Evolutionary conservation across 2,329 filamentous ascomycete genomes (phyloP), one percentile per base, ranked within the genome.

Genomic region (Colletotrichum tropicicola): DNA sequence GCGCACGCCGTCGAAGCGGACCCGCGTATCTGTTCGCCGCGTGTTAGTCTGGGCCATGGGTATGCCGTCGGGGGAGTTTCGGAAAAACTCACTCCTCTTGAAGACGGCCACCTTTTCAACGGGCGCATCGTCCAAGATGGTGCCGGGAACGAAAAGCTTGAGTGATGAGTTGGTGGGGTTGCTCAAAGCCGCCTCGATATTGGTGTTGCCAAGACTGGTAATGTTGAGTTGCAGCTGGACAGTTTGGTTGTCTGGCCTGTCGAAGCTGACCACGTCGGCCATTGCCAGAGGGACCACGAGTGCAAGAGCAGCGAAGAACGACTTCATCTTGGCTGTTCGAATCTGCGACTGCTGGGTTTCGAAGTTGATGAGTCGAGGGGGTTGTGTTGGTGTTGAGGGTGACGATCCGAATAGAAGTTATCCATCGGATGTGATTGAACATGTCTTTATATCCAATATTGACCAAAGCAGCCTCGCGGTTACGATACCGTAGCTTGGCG

Each of bases 51-150:
- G 5, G 19, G 19, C 3, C n/a, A 32, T 13, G 19, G 10, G 2
- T 15, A 7, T 6, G 6, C 17, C 5, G 19, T 9, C 4, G 6
- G 37, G 9, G 28, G 13, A 27, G 4, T 28, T 35, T 28, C 25
- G n/a, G 32, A 6, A 2, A 13, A 15, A 25, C 79, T 73, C 75
- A 80, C 79, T 71, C 37, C 75, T 76, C 52, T 78, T 74, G 73
- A 77, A 83, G 53, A 86, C 73, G 19, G 77, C 71, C 25, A 84
- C 78, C 75, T 84, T 85, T 74, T 85, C 80, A 19, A 85, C 78
- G 1, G 82, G 77, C 2, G 77, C 71, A 51, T 78, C 75, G 68
- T 85, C 83, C 35, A 86, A 72, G 67, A 86, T 77, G 37, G 80
- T 83, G 28, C 83, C 83, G 44, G 79, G 80, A 72, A 79, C 84